Evolutionary conservation across 2,329 filamentous ascomycete genomes (phyloP).

Genomic region (Ophiostoma novo-ulmi): DNA sequence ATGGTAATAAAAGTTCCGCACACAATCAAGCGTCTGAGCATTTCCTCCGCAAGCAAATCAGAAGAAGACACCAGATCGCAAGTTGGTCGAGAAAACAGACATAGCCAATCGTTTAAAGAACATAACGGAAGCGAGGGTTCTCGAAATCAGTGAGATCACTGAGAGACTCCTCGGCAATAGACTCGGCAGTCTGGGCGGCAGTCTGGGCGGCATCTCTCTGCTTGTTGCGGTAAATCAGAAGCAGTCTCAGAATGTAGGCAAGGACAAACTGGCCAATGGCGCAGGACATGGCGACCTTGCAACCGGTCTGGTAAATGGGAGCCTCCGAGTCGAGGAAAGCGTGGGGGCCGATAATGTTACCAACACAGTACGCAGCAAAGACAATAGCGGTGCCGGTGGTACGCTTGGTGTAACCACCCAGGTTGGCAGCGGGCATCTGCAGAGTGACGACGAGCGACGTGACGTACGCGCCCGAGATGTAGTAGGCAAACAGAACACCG

Average conservation of each 20-base stretch:
- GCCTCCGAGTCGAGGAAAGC: slow-evolving; percentile 42
- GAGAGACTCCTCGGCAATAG: slow-evolving; percentile 13
- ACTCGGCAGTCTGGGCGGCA: not conserved
- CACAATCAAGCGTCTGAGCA: not conserved
- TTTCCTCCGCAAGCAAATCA: not conserved
- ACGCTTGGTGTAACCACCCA: slow-evolving; percentile 56
- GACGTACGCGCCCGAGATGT: slow-evolving; percentile 19
- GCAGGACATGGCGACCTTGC: slow-evolving; percentile 18
- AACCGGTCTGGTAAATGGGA: slow-evolving; percentile 20
- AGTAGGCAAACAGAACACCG: slow-evolving; percentile 17
- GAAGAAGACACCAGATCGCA: not conserved
- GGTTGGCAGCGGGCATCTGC: slow-evolving; percentile 46
- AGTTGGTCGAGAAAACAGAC: not conserved
- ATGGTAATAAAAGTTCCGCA: not conserved
- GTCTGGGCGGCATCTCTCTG: slow-evolving; percentile 12
- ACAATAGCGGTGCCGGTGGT: slow-evolving; percentile 59
- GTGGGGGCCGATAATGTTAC: slow-evolving; percentile 58
- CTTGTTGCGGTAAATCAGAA: slow-evolving; percentile 6
- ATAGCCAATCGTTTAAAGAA: slow-evolving; percentile 3
- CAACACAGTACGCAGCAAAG: slow-evolving; percentile 55
- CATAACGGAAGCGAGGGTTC: slow-evolving; percentile 17
- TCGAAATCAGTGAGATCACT: slow-evolving; percentile 8
- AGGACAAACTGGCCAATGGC: slow-evolving; percentile 16
- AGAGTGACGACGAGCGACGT: slow-evolving; percentile 29
- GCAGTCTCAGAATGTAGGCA: slow-evolving; percentile 2